Percentiles rank a stretch among this genome's conserved stretches.
These are phyloP conservation scores for Laburnicola sp. DNA, from an alignment of 2,329 filamentous ascomycete species.

Conservation along the genomic window DNA sequence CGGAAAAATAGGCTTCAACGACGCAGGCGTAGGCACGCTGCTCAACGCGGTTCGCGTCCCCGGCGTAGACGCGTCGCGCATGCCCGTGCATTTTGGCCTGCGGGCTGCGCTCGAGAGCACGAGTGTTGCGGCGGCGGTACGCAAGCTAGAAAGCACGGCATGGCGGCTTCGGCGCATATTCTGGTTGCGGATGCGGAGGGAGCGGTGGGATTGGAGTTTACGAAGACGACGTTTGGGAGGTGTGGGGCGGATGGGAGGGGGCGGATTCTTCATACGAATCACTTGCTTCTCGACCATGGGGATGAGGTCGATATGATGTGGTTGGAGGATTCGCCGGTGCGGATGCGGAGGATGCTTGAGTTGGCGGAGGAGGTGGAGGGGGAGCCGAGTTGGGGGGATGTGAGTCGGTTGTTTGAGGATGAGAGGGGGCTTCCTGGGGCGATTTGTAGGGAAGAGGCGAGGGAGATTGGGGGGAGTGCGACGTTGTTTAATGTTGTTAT, in stretches of 20 bases:
- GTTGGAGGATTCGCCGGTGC: constrained; percentile 46
- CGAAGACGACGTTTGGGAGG: constrained; percentile 40
- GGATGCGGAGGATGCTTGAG: constrained; percentile 45
- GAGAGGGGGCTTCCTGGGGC: constrained; percentile 45
- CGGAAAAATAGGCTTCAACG: constrained; percentile 68
- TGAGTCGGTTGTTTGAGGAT: constrained; percentile 47
- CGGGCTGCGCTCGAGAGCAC: constrained; percentile 58
- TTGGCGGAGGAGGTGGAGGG: constrained; percentile 25
- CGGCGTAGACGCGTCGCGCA: constrained; percentile 54
- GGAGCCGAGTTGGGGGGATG: constrained; percentile 32
- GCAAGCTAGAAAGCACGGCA: constrained; percentile 51
- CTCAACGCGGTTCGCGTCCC: constrained; percentile 65
- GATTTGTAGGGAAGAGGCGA: constrained; percentile 33
- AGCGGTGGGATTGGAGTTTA: constrained; percentile 56
- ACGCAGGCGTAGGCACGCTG: constrained; percentile 59
- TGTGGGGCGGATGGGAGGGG: constrained; percentile 37
- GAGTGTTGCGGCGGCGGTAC: constrained; percentile 53
- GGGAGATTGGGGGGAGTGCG: constrained; percentile 33
- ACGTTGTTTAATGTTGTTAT: constrained; percentile 46
- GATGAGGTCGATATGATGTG: constrained; percentile 48
- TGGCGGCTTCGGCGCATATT: constrained; percentile 60
- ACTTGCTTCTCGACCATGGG: constrained; percentile 46
- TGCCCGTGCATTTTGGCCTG: constrained; percentile 66
- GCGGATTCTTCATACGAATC: constrained; percentile 51
- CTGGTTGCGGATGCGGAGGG: constrained; percentile 55